phyloP scores from a whole-genome alignment of 805 yeast genomes.

The Nakazawaea sp. region DNA sequence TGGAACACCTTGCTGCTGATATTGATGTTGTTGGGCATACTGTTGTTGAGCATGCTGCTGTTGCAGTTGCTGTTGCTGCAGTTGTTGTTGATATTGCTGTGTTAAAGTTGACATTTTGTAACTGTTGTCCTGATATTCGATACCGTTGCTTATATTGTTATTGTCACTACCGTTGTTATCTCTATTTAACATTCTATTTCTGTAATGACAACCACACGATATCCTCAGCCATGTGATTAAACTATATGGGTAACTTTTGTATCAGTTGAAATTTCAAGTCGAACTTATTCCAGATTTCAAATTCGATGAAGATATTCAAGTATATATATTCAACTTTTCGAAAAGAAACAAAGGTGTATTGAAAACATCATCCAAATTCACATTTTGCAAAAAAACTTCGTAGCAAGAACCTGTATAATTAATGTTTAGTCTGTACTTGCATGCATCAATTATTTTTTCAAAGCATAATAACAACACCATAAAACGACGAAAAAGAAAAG shows the following conservation, averaged over 20 bases:
- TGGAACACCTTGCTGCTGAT: no score
- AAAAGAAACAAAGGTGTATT: no score
- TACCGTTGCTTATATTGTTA: background rate
- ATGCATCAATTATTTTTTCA: background rate
- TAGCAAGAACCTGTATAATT: background rate
- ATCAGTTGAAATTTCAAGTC: background rate
- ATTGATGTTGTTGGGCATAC: no score
- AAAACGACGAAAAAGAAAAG: background rate
- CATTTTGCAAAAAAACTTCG: no score
- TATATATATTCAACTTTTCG: no score
- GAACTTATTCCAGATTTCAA: background rate
- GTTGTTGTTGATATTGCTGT: conserved; percentile 5
- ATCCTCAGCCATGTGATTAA: background rate
- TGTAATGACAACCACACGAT: background rate
- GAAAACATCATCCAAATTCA: background rate
- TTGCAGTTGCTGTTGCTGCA: conserved; percentile 13
- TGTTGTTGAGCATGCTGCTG: background rate
- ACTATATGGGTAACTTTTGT: background rate
- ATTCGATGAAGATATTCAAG: background rate
- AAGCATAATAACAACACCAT: background rate
- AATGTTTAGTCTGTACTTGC: background rate
- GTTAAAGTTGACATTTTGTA: conserved; percentile 7
- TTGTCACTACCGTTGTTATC: no score
- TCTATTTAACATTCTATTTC: conserved; percentile 5
- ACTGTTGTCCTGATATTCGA: conserved; percentile 1